Percentiles rank a stretch among this genome's conserved stretches.
These are phyloP conservation scores for Chloris gayana DNA, from an alignment of 176 grass and related monocot genomes.

Conservation along the genomic window DNA sequence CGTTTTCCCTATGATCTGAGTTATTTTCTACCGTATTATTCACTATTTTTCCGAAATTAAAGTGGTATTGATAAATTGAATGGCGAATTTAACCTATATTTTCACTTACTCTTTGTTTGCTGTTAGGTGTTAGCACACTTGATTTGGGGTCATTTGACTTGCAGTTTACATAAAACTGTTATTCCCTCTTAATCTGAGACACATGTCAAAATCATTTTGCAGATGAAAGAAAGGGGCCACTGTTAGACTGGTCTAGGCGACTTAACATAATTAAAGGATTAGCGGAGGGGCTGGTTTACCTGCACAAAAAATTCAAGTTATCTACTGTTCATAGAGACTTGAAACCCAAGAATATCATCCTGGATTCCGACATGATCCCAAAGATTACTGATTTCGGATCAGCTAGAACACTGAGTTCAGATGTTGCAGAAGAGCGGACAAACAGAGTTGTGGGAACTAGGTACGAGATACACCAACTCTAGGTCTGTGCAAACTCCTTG, in stretches of 20 bases:
- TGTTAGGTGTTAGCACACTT: too few species aligned
- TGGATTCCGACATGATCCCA: slow-evolving; percentile 44
- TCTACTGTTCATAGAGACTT: slow-evolving; percentile 55
- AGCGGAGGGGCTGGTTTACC: too few species aligned
- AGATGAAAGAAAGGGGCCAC: too few species aligned
- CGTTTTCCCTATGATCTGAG: background rate
- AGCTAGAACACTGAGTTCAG: slow-evolving; percentile 39
- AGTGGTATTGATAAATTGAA: background rate
- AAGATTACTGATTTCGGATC: slow-evolving; percentile 52
- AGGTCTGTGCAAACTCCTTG: background rate
- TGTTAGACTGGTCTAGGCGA: too few species aligned
- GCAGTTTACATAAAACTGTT: too few species aligned
- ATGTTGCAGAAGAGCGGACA: slow-evolving; percentile 28
- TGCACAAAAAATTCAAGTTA: too few species aligned
- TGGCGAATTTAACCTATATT: background rate
- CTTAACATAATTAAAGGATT: too few species aligned
- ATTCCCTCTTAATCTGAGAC: too few species aligned
- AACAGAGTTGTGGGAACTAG: slow-evolving; percentile 50
- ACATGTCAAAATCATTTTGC: too few species aligned
- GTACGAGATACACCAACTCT: slow-evolving; percentile 11
- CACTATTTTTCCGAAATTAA: background rate
- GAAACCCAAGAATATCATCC: slow-evolving; percentile 41
- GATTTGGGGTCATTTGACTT: too few species aligned
- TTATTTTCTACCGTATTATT: background rate
- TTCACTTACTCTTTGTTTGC: background rate